Evolutionary conservation across 1,284 basidiomycete species (phyloP), one percentile per base, ranked within the genome.

Genomic region (Boletellus sp.): DNA sequence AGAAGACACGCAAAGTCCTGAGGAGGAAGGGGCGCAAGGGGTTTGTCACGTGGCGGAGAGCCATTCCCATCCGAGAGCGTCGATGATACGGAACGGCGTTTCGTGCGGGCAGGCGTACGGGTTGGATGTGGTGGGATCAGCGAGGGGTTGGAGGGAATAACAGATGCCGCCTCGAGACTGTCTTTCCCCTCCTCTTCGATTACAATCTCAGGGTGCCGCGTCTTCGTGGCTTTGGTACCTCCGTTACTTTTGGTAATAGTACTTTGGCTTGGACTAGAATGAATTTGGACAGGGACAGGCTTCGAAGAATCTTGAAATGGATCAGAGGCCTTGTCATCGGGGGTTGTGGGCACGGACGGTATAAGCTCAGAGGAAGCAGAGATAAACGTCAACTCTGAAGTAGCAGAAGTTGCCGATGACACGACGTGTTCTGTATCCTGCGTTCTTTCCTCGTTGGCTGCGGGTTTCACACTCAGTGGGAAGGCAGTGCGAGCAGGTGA

Each of bases 71-170:
- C 82, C 19, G 85, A 86, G 28, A 87, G 72, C 3, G 85, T 86
- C 3, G 92, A 95, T 0, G 93, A 93, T 11, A 97, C 83, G 1
- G 94, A 97, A 18, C 94, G 86, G 3, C 96, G 85, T 68, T 98
- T 98, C 2, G 95, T 98, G 8, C 94, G 82, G 4, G 89, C 91
- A 0, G 95, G 96, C 0, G 95, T 99, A 15, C 94, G 89, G 15
- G 85, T 79, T 42, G 84, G 82, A 58, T 79, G 75, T 2, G 84
- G 83, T 12, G 85, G 83, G 2, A 74, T 68, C 55, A 72, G 76
- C 22, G 65, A n/a, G 63, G 67, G 45, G 59, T 68, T 53, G 15
- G 55, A 50, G 15, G 57, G 50, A 6, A 41, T 35, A 15, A 13
- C 38, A 11, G 55, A 57, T 41, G 56, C 48, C 4, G 32, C 52